A percentile compares a stretch with the other conserved stretches of the same genome.
Conservation (phyloP, 148 eudicot genomes). For the Heliamphora exappendiculata region DNA sequence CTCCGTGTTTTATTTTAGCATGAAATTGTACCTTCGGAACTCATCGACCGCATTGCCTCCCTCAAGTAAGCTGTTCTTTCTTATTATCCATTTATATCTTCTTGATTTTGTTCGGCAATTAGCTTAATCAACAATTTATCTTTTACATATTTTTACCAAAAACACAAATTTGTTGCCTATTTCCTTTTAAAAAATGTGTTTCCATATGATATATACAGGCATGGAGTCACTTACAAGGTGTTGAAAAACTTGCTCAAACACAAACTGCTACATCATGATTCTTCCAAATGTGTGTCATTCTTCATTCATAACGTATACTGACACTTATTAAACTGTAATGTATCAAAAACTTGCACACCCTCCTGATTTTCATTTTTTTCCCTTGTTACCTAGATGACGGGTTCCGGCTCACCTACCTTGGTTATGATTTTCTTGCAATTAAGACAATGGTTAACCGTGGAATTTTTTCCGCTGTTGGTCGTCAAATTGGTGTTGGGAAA, state of each 20-base stretch:
- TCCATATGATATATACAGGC: slow-evolving; percentile 30
- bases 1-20: slow-evolving; percentile 39
- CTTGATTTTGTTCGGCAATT: neutral
- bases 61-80: slow-evolving; percentile 55
- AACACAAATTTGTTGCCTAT: neutral
- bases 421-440: slow-evolving; percentile 97
- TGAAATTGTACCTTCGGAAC: slow-evolving; percentile 84
- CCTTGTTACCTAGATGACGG: slow-evolving; percentile 60
- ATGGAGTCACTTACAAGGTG: slow-evolving; percentile 93
- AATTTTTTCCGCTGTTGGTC: slow-evolving; percentile 73
- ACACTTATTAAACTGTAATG: neutral
- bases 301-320: neutral
- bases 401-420: slow-evolving; percentile 87
- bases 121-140: neutral
- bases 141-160: neutral
- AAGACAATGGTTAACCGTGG: slow-evolving; percentile 87
- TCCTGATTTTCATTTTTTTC: neutral
- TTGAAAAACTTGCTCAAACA: slow-evolving; percentile 94
- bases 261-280: slow-evolving; percentile 88
- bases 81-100: neutral
- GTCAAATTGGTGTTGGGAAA: slow-evolving; percentile 95
- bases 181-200: neutral
- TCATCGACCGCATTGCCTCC: slow-evolving; percentile 69
- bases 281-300: slow-evolving; percentile 65
- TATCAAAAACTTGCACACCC: neutral